Percentiles rank a stretch among this genome's conserved stretches.
These are phyloP conservation scores for Phytophthora litchii DNA, from an alignment of 352 stramenopile species.

Conservation along the genomic window DNA sequence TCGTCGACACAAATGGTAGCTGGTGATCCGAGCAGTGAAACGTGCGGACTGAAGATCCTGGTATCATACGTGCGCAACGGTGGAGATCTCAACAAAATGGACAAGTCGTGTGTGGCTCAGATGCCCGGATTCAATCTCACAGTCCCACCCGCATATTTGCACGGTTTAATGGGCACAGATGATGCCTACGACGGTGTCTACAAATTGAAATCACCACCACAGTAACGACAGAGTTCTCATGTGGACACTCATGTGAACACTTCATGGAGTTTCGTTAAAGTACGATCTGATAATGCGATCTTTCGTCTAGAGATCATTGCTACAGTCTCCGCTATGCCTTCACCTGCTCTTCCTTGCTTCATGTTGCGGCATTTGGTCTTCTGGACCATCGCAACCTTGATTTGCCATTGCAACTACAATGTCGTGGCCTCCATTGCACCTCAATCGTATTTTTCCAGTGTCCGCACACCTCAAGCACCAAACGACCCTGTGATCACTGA, in stretches of 20 bases:
- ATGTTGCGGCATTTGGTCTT: slow-evolving; percentile 1
- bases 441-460: slow-evolving; percentile 36
- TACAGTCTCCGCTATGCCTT: no score
- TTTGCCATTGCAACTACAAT: neutral
- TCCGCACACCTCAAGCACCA: slow-evolving; percentile 28
- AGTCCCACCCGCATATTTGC: neutral
- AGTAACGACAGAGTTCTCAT: no score
- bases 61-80: slow-evolving; percentile 42
- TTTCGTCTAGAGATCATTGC: no score
- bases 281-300: no score
- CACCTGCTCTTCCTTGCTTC: slow-evolving; percentile 1
- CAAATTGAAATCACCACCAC: no score
- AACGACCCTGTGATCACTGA: slow-evolving; percentile 51
- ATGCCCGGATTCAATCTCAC: slow-evolving; percentile 41
- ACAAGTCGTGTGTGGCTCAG: slow-evolving; percentile 47
- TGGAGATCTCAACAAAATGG: slow-evolving; percentile 41
- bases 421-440: slow-evolving; percentile 20
- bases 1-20: slow-evolving; percentile 35
- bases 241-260: no score
- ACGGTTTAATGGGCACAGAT: slow-evolving; percentile 35
- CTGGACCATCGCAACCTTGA: neutral
- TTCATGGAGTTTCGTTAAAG: no score
- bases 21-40: slow-evolving; percentile 24
- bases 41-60: slow-evolving; percentile 53
- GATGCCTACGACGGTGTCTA: slow-evolving; percentile 48